These are phyloP conservation scores for Eucalyptus tenuipes DNA, from an alignment of 345 rosid genomes.

Conservation along the genomic window DNA sequence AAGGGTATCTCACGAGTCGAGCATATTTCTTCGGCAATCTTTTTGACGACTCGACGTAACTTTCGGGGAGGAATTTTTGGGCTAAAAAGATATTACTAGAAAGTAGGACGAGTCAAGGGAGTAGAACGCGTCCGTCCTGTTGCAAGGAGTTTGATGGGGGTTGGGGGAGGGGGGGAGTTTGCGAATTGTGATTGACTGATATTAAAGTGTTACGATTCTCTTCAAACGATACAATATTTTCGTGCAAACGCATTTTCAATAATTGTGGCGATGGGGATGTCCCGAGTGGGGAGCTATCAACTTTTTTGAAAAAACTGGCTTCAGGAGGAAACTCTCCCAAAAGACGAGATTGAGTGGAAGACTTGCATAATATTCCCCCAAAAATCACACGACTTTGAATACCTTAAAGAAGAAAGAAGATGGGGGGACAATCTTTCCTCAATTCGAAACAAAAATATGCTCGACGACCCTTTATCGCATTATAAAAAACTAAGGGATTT, in stretches of 20 bases:
- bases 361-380: background rate
- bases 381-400: background rate
- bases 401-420: background rate
- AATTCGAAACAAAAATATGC: background rate
- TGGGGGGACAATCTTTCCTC: background rate
- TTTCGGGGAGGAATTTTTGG: background rate
- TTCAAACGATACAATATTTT: background rate
- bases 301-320: background rate
- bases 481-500: background rate
- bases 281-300: background rate
- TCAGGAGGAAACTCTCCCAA: background rate
- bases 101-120: background rate
- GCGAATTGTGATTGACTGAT: background rate
- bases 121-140: background rate
- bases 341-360: background rate
- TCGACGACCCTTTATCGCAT: background rate
- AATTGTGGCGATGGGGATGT: background rate
- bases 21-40: background rate
- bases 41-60: background rate
- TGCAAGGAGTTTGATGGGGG: background rate
- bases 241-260: background rate
- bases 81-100: background rate
- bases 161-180: background rate
- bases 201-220: background rate
- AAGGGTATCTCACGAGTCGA: background rate